Evolutionary conservation across 352 stramenopile species (phyloP).

Genomic region (Globisporangium alternatum): DNA sequence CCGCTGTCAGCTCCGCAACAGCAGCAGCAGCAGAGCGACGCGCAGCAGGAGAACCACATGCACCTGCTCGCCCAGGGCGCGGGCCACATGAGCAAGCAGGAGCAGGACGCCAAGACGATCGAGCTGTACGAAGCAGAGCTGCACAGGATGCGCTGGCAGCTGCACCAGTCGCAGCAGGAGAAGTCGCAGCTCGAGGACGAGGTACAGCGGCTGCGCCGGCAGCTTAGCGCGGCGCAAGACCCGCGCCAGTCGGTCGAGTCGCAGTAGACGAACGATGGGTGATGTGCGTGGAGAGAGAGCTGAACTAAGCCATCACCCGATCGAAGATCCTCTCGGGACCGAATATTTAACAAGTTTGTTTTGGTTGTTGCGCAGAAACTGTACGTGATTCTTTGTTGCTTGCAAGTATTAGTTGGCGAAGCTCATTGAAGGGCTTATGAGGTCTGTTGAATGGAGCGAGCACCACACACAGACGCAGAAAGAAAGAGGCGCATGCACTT

Average conservation of each 20-base stretch:
- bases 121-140: constrained; percentile 73
- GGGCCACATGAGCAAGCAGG: constrained; percentile 61
- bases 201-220: constrained; percentile 62
- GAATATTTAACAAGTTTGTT: too few relatives aligned
- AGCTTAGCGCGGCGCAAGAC: constrained; percentile 23
- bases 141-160: constrained; percentile 54
- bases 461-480: neutral
- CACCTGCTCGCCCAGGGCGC: constrained; percentile 60
- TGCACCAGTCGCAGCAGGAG: constrained; percentile 73
- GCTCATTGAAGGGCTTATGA: too few relatives aligned
- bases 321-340: too few relatives aligned
- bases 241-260: constrained; percentile 4
- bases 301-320: too few relatives aligned
- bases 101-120: constrained; percentile 35
- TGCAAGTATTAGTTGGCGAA: too few relatives aligned
- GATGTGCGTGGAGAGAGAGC: too few relatives aligned
- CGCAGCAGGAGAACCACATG: constrained; percentile 49
- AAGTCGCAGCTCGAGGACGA: constrained; percentile 61
- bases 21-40: constrained; percentile 16
- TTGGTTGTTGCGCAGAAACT: too few relatives aligned
- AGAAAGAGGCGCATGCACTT: constrained; percentile 39
- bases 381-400: too few relatives aligned
- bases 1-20: constrained; percentile 16
- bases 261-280: neutral
- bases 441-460: too few relatives aligned